Base-by-base conservation (phyloP, 805 yeast species). In the Kuraishia piskuri region DNA sequence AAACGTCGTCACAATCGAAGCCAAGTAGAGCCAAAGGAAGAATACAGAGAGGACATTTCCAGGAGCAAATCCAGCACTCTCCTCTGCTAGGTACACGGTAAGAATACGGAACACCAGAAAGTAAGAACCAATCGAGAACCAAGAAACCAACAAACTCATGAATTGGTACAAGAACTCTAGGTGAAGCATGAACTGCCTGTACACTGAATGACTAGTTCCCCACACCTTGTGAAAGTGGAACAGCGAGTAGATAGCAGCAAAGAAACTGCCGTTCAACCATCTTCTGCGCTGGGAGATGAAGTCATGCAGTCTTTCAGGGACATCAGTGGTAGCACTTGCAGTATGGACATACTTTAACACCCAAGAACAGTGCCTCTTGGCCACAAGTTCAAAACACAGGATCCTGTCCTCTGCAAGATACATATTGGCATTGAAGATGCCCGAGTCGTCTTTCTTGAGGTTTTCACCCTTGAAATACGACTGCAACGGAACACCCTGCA, bases 401-500 rank as follows among this genome's bases (percentile, higher is more conserved):
- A 92, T 90, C 69, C 98, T 81, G 70, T 94, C 99, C 70, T 92
- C 98, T 6, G 99, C 99, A 53, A 92, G 77, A 68, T 91, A 94
- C 98, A 94, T 92, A 67, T 92, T 92, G 2, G 96, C 86, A 44
- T 92, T 88, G 74, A 92, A 94, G 52, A 92, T 83, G 48, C 96
- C 96, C 36, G 83, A 80, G 47, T 82, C 80, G 26, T 74, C 73
- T 54, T 84, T 85, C 55, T 82, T 86, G 58, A 91, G 74, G 54
- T 84, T 86, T 68, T 92, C 97, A 59, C 98, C 98, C 68, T 90
- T 88, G 69, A 94, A 86, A 66, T 92, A 92, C 66, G 90, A 88
- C 55, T 85, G 89, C 55, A 92, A 70, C 2, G 99, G 99, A 1
- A 89, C 90, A 5, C 97, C 97, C 56, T 82, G 75, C 40, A 92